phyloP scores from a whole-genome alignment of 176 grass and related monocot species.

The Avena insularis region DNA sequence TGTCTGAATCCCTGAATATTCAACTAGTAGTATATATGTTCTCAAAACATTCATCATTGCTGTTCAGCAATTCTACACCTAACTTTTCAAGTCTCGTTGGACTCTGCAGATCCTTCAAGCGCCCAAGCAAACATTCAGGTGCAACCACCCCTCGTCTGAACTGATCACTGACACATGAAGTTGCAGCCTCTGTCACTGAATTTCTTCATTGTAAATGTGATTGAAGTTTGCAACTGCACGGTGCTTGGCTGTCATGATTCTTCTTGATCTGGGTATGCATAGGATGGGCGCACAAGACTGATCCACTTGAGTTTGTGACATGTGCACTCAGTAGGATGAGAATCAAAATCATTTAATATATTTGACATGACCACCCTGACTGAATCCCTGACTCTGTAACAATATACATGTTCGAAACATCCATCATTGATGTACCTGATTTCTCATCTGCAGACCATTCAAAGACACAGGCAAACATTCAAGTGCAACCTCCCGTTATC shows the following conservation, averaged over 20 bases:
- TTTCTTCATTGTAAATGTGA: neutral
- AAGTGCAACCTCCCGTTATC: neutral
- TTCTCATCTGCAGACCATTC: too few species aligned
- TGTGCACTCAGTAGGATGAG: neutral
- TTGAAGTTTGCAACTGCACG: too few species aligned
- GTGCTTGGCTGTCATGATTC: neutral
- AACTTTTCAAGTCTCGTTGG: too few species aligned
- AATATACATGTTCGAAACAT: neutral
- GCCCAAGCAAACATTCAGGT: too few species aligned
- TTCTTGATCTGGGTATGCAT: neutral
- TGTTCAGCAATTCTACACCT: too few species aligned
- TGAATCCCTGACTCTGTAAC: neutral
- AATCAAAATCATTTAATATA: neutral
- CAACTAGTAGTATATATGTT: neutral
- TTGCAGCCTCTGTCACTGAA: too few species aligned
- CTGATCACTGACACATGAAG: neutral
- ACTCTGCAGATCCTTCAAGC: too few species aligned
- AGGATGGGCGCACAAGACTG: neutral
- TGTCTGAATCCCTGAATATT: neutral
- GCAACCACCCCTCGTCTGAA: neutral
- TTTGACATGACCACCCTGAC: neutral
- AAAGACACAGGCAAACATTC: neutral
- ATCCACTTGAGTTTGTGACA: neutral
- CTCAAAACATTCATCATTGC: neutral
- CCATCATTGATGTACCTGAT: neutral